These are phyloP conservation scores for Camellia lanceoleosa DNA, from an alignment of 148 eudicot species.

Conservation along the genomic window DNA sequence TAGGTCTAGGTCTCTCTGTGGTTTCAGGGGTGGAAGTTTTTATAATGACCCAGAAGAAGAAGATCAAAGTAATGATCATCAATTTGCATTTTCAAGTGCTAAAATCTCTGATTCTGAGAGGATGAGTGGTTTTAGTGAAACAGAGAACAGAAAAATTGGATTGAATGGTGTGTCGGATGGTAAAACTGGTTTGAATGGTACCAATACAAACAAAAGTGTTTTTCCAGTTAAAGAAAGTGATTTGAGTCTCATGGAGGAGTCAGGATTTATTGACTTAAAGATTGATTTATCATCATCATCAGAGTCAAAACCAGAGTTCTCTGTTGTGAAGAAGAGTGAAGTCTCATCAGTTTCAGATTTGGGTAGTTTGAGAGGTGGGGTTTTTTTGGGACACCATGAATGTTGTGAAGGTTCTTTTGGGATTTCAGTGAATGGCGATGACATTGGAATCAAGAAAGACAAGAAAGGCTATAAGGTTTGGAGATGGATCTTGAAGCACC, in stretches of 20 bases:
- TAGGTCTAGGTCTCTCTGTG: conserved; percentile 77
- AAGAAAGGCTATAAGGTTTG: conserved; percentile 59
- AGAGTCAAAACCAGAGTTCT: conserved; percentile 27
- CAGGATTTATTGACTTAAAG: conserved; percentile 68
- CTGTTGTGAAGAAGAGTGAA: conserved; percentile 24
- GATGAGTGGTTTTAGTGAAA: conserved; percentile 53
- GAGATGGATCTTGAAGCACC: conserved; percentile 74
- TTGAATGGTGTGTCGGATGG: not conserved
- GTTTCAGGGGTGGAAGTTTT: conserved; percentile 49
- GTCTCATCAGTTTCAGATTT: conserved; percentile 27
- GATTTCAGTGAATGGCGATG: conserved; percentile 43
- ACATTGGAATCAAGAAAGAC: conserved; percentile 47
- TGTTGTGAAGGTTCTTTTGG: conserved; percentile 4
- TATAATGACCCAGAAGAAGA: conserved; percentile 31
- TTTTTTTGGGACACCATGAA: conserved; percentile 8
- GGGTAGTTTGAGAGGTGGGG: conserved; percentile 25
- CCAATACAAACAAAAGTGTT: conserved; percentile 5
- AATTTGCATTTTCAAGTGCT: conserved; percentile 48
- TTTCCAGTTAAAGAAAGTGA: conserved; percentile 51
- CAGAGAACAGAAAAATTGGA: conserved; percentile 55
- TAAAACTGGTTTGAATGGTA: not conserved
- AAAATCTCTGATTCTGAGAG: conserved; percentile 63
- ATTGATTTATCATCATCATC: conserved; percentile 36
- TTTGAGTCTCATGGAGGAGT: conserved; percentile 58
- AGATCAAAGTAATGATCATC: conserved; percentile 24